A percentile compares a stretch with the other conserved stretches of the same genome.
Evolutionary conservation across 1,139 yeast genomes (phyloP).

Genomic region (Wickerhamomyces sp.): DNA sequence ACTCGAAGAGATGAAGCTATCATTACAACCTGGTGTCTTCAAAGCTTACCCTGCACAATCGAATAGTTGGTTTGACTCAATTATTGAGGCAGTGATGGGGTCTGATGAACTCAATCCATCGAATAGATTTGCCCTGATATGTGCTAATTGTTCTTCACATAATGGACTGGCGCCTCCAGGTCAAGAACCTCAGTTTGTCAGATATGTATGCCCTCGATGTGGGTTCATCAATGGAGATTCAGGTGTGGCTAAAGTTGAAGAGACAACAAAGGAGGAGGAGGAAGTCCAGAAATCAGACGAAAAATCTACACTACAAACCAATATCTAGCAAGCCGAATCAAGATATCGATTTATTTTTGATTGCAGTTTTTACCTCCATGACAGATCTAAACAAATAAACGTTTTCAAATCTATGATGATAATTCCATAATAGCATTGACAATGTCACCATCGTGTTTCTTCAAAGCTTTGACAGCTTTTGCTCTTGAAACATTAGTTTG

Average conservation of each 20-base stretch:
- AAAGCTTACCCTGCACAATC: conserved; percentile 5
- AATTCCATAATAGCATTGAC: conserved; percentile 94
- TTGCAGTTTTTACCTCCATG: no score
- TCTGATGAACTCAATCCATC: conserved; percentile 63
- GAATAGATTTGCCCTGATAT: conserved; percentile 68
- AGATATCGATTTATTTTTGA: no score
- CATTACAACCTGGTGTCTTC: conserved; percentile 5
- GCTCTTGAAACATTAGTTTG: conserved; percentile 87
- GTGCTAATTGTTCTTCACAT: conserved; percentile 58
- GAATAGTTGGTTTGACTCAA: conserved; percentile 16
- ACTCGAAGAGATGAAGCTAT: conserved; percentile 34
- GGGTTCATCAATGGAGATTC: conserved; percentile 43
- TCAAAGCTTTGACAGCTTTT: conserved; percentile 88
- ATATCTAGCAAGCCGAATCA: no score
- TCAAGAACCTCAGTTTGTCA: conserved; percentile 46
- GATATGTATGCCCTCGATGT: conserved; percentile 72
- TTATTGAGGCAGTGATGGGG: conserved; percentile 57
- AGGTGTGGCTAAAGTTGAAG: neutral
- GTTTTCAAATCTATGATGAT: conserved; percentile 30
- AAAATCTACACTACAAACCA: no score
- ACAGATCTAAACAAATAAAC: neutral
- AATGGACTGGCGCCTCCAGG: conserved; percentile 86
- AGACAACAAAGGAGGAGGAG: neutral
- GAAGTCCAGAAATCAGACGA: no score
- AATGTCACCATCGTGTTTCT: conserved; percentile 86